Evolutionary conservation across 1,284 basidiomycete species (phyloP), one percentile per base, ranked within the genome.

Genomic region (Porodaedalea pini): DNA sequence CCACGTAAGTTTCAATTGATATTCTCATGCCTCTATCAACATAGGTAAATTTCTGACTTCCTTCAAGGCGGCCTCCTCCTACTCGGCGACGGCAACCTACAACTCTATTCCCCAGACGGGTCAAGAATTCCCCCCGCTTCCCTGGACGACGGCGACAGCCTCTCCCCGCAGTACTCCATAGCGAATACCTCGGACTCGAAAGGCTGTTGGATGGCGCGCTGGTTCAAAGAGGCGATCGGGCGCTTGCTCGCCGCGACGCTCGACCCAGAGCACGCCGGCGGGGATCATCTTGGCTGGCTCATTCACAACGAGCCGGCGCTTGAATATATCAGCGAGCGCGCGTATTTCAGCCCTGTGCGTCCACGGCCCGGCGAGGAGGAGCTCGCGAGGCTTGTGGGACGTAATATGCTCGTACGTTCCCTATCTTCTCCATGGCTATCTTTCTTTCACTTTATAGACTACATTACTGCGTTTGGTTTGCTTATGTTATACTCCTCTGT

Each of bases 1-100:
- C 58, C 58, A 25, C 53, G 58, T 55, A 11, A 37, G 58, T 39
- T 8, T 10, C n/a, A 11, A 15, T 40, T 25, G n/a, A 17, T 19
- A 17, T 44, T 21, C 27, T 29, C 40, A 34, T 27, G 23, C 19
- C 19, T 27, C 11, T 15, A 10, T 37, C n/a, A 3, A n/a, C n/a
- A 37, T 10, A 31, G 4, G 23, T 48, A 31, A 15, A 23, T 25
- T 27, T 41, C 19, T 11, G 3, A n/a, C 19, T 50, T n/a, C 15
- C n/a, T 32, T 23, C 8, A 15, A 59, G 58, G 52, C 32, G 58
- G 58, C 11, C 27, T 59, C 7, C 31, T 59, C 23, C 52, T 59
- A 27, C 37, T 56, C n/a, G 45, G 32, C 21, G 58, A 59, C 25
- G 58, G 53, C 8, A 59, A 59, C 21, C 7, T 25, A 6, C 17